Evolutionary conservation across 345 rosid species (phyloP).

Genomic region (Triadica sebifera): DNA sequence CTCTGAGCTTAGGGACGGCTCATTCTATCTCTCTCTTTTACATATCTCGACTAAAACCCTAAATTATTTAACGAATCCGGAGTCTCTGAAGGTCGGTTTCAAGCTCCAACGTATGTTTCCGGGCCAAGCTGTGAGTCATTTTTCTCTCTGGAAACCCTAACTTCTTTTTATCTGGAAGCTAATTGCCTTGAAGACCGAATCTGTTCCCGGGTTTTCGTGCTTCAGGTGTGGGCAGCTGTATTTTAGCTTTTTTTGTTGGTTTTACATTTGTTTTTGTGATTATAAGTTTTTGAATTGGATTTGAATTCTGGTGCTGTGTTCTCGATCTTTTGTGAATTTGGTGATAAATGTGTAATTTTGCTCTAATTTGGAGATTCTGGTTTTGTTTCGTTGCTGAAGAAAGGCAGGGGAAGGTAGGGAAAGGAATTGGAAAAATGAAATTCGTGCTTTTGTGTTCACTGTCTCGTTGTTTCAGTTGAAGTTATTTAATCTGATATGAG

Average conservation of each 20-base stretch:
- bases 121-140: conserved; percentile 33
- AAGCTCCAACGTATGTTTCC: conserved; percentile 31
- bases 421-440: neutral
- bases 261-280: neutral
- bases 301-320: conserved; percentile 6
- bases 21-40: neutral
- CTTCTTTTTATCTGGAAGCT: conserved; percentile 5
- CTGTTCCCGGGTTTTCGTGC: conserved; percentile 12
- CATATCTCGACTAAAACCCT: conserved; percentile 37
- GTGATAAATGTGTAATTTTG: conserved; percentile 23
- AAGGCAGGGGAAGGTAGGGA: neutral
- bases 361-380: conserved; percentile 8
- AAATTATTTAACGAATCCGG: conserved; percentile 25
- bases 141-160: conserved; percentile 43
- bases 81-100: conserved; percentile 29
- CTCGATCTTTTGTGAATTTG: conserved; percentile 31
- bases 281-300: neutral
- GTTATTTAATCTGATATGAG: neutral
- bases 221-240: conserved; percentile 15
- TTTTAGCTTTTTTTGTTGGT: conserved; percentile 19
- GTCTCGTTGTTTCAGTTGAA: neutral
- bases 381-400: conserved; percentile 8
- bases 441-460: neutral
- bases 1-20: conserved; percentile 19
- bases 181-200: conserved; percentile 19